Base-by-base conservation (phyloP, 129 eudicot genomes). In the Lonicera japonica region DNA sequence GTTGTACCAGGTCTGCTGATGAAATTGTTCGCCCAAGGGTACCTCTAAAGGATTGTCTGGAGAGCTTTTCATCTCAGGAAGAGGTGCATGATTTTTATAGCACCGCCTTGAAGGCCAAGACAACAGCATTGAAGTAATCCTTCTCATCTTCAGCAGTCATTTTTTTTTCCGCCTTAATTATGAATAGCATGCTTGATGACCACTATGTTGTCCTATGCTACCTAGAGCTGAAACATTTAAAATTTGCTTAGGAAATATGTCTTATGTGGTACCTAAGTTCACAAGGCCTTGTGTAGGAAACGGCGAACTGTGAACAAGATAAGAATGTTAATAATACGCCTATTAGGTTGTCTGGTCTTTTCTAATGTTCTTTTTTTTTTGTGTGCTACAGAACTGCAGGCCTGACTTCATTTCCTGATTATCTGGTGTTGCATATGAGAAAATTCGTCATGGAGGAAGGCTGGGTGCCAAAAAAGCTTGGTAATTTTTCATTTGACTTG, bases 381-480 rank as follows among this genome's bases (percentile, higher is more conserved):
- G n/a, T 15, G 38, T 19, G 13, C 47, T 25, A 61, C 72, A 92
- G 99, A 80, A 92, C 89, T 46, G 80, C 95, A 21, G 96, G 96
- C 11, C 78, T 92, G 80, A 92, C 96, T 66, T 80, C 96, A 17
- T 92, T 92, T 65, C 96, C 96, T 58, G 96, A 88, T 81, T 92
- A 88, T 80, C 62, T 92, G 85, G 99, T 88, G 61, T 75, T 92
- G 74, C 99, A 92, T 72, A 92, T 92, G 99, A 78, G 99, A 51
- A 92, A 92, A 65, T 92, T 92, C 70, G 96, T 92, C 22, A 77
- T 92, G 96, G 99, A 92, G 80, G 87, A 66, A 51, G 99, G 95
- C 65, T 88, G 99, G 99, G 99, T 92, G 54, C 99, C 99, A 5
- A 92, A 88, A 72, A 92, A 92, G 68, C 89, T 92, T 66, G 99